Evolutionary conservation across 768 basidiomycete genomes (phyloP).

Genomic region (Cystofilobasidium macerans): DNA sequence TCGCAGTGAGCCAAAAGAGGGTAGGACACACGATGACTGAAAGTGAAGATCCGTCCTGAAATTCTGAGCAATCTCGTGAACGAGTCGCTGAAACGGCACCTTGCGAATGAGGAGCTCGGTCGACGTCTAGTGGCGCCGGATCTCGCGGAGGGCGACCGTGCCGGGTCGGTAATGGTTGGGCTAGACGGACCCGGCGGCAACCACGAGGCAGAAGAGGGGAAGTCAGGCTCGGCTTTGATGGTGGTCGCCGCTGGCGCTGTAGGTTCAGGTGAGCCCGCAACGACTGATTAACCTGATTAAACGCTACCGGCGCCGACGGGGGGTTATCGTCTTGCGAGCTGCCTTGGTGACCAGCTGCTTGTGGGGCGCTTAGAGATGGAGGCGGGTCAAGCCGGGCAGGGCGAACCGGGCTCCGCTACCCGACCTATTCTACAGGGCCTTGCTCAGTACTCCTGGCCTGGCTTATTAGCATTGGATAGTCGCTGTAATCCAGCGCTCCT

Average conservation of each 20-base stretch:
- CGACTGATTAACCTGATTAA: constrained; percentile 19
- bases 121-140: constrained; percentile 41
- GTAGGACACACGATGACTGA: constrained; percentile 47
- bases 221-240: neutral
- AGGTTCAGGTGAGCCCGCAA: too few relatives aligned
- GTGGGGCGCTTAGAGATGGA: constrained; percentile 76
- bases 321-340: constrained; percentile 66
- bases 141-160: constrained; percentile 32
- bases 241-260: neutral
- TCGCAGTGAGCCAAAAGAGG: too few relatives aligned
- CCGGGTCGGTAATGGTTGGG: constrained; percentile 45
- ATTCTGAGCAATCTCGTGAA: constrained; percentile 71
- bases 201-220: neutral
- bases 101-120: constrained; percentile 49
- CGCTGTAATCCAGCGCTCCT: too few relatives aligned
- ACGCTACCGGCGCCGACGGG: constrained; percentile 28
- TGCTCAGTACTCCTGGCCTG: too few relatives aligned
- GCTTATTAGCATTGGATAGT: too few relatives aligned
- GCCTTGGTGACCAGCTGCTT: constrained; percentile 95
- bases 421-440: too few relatives aligned
- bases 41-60: constrained; percentile 70
- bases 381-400: too few relatives aligned
- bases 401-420: too few relatives aligned
- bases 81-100: constrained; percentile 56
- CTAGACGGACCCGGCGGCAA: neutral